Conservation (phyloP, 2,329 filamentous ascomycete species). For the Neofusicoccum sp. region DNA sequence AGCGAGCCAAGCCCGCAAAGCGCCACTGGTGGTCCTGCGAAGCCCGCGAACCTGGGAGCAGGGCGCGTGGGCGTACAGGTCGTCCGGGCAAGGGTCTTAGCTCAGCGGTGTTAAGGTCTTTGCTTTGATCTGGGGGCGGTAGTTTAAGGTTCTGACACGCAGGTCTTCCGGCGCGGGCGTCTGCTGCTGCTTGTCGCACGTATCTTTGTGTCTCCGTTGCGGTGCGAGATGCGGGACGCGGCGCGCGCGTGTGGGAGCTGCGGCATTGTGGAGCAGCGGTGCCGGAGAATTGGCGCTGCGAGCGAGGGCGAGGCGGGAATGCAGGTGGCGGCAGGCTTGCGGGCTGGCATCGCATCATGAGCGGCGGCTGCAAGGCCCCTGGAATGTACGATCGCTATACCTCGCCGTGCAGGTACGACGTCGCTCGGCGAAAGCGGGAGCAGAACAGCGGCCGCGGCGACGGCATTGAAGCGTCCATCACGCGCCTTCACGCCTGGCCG, state of each 20-base stretch:
- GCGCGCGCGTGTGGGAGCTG: neutral
- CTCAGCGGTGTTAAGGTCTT: neutral
- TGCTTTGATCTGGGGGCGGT: neutral
- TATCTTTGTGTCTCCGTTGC: constrained; percentile 1
- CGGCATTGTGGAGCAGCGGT: neutral
- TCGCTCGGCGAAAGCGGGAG: too few relatives aligned
- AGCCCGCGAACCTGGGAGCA: neutral
- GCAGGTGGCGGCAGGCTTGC: neutral
- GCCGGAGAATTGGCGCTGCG: neutral
- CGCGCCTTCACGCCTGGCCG: too few relatives aligned
- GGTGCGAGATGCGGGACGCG: constrained; percentile 8
- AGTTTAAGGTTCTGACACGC: constrained; percentile 16
- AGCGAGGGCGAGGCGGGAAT: neutral
- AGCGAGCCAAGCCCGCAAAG: neutral
- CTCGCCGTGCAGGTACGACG: too few relatives aligned
- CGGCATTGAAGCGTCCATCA: too few relatives aligned
- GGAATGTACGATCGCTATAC: neutral
- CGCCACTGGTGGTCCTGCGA: neutral
- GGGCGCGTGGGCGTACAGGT: neutral
- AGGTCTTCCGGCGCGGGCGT: neutral
- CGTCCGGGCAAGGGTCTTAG: neutral
- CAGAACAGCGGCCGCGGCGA: too few relatives aligned
- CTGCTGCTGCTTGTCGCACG: neutral
- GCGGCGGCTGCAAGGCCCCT: neutral
- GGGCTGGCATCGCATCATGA: neutral